These are phyloP conservation scores for Vitis hybrid DNA, from an alignment of 177 flowering plant genomes.

Conservation along the genomic window DNA sequence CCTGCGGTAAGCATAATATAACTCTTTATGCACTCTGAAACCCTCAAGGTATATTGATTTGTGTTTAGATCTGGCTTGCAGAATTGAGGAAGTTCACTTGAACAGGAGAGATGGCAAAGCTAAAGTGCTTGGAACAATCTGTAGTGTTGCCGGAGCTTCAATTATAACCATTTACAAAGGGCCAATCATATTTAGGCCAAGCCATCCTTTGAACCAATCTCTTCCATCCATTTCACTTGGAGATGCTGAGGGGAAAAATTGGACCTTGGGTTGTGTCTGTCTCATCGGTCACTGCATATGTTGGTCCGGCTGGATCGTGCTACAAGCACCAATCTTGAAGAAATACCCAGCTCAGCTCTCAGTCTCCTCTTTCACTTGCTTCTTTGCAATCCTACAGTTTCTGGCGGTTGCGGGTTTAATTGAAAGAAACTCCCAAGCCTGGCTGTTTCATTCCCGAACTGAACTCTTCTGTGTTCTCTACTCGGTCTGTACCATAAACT, in stretches of 20 bases:
- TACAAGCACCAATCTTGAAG: conserved; percentile 26
- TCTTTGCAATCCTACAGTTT: conserved; percentile 27
- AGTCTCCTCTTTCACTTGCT: conserved; percentile 18
- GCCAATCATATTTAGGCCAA: conserved; percentile 21
- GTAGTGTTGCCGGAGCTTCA: conserved; percentile 24
- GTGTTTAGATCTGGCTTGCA: conserved; percentile 5
- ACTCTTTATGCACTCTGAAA: too few species aligned
- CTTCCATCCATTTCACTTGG: conserved; percentile 5
- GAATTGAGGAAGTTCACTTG: conserved; percentile 25
- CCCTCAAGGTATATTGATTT: neutral
- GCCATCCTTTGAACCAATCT: neutral
- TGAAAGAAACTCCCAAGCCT: conserved; percentile 22
- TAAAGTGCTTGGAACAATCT: conserved; percentile 28
- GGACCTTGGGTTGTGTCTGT: conserved; percentile 33
- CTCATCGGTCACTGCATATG: conserved; percentile 25
- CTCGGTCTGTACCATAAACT: conserved; percentile 12
- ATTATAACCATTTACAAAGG: conserved; percentile 33
- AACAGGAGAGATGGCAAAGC: conserved; percentile 29
- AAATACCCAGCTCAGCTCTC: conserved; percentile 35
- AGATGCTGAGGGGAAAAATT: conserved; percentile 25
- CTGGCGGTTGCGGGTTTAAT: conserved; percentile 10
- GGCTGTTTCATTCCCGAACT: conserved; percentile 16
- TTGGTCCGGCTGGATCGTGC: conserved; percentile 31
- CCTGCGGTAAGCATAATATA: conserved; percentile 8
- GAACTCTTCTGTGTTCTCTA: conserved; percentile 21